phyloP scores from a whole-genome alignment of 2,329 filamentous ascomycete species.

The Neonectria hederae region DNA sequence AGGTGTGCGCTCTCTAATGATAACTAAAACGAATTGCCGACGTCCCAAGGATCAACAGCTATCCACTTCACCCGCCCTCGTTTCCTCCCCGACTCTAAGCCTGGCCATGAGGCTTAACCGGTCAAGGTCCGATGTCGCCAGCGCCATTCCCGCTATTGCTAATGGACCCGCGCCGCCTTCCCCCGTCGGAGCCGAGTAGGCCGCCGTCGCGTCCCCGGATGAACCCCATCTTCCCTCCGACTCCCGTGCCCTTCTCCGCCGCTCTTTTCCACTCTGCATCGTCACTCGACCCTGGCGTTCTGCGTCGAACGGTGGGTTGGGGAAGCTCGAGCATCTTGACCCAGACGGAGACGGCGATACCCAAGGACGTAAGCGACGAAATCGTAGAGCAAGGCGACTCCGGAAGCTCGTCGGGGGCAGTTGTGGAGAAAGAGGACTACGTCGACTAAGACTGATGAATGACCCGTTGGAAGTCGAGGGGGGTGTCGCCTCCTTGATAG shows the following conservation, averaged over 20 bases:
- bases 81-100: conserved; percentile 15
- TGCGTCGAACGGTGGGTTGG: conserved; percentile 21
- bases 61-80: background rate
- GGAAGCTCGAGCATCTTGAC: conserved; percentile 31
- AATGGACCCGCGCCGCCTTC: conserved; percentile 39
- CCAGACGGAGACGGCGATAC: conserved; percentile 31
- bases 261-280: conserved; percentile 41
- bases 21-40: background rate
- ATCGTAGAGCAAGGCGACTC: conserved; percentile 34
- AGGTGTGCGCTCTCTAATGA: conserved; percentile 8
- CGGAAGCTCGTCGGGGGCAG: conserved; percentile 38
- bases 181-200: conserved; percentile 31
- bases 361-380: conserved; percentile 41
- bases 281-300: conserved; percentile 8
- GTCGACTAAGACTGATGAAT: conserved; percentile 25
- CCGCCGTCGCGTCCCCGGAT: conserved; percentile 32
- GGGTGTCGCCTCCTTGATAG: conserved; percentile 21
- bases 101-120: conserved; percentile 44
- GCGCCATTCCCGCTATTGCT: conserved; percentile 40
- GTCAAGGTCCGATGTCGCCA: conserved; percentile 47
- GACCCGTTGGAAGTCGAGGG: conserved; percentile 24
- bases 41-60: background rate
- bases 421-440: conserved; percentile 38
- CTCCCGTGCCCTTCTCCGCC: conserved; percentile 45
- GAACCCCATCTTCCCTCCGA: conserved; percentile 38